Conservation (phyloP, 2,329 filamentous ascomycete genomes). For the Epichloe coenophiala region DNA sequence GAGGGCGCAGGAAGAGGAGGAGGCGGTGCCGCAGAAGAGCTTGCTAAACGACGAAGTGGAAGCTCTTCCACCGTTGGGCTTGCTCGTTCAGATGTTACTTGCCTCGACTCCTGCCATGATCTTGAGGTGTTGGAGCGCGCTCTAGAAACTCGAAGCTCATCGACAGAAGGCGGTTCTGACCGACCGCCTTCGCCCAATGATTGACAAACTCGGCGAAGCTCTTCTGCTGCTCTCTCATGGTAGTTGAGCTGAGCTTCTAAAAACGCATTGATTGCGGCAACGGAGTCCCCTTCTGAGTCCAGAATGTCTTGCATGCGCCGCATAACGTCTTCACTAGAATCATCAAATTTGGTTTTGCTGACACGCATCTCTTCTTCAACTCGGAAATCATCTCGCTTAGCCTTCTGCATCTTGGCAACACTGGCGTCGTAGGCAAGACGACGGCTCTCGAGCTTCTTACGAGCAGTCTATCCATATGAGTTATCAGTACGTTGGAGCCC, state of each 20-base stretch:
- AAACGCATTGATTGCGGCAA: constrained; percentile 67
- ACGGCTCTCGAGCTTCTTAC: constrained; percentile 87
- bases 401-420: constrained; percentile 80
- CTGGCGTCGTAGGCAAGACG: constrained; percentile 85
- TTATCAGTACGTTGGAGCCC: not conserved
- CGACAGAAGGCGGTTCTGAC: constrained; percentile 4
- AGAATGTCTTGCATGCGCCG: constrained; percentile 94
- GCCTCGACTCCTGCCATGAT: constrained; percentile 23
- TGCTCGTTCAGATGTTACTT: not conserved
- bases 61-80: constrained; percentile 23
- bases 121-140: constrained; percentile 35
- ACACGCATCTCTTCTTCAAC: constrained; percentile 83
- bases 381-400: constrained; percentile 85
- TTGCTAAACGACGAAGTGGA: constrained; percentile 27
- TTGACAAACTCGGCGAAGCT: constrained; percentile 46
- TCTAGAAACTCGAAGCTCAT: constrained; percentile 17
- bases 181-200: constrained; percentile 25
- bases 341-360: constrained; percentile 92
- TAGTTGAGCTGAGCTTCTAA: constrained; percentile 83
- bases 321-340: constrained; percentile 81
- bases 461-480: constrained; percentile 38
- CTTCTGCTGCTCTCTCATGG: constrained; percentile 80
- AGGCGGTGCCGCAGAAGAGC: constrained; percentile 17
- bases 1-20: constrained; percentile 22
- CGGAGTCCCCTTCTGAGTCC: constrained; percentile 73